Base-by-base conservation (phyloP, 768 basidiomycete species). In the Astraeus odoratus region DNA sequence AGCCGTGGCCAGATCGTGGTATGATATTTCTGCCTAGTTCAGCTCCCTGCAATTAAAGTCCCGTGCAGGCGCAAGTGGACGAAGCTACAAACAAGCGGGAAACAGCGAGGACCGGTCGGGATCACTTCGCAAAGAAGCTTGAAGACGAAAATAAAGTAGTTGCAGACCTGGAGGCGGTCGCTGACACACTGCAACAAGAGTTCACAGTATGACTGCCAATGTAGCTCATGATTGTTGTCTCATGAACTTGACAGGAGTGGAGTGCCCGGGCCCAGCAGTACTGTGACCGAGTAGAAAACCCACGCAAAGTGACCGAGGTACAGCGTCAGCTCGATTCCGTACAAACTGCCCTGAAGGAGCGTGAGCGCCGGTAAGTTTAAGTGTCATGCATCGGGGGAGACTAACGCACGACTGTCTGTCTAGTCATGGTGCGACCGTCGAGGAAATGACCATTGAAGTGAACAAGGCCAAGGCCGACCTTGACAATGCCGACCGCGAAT, bases 351-450 rank as follows among this genome's bases (percentile, higher is more conserved):
- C 59, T 94, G 51, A 70, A 77, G 47, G 78, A 81, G 52, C 76
- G 83, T 22, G 83, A 84, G 60, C 76, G 70, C 54, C 71, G 64
- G 87, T 83, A 50, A 9, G 71, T 57, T 13, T 36, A n/a, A n/a
- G 34, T 30, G 23, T 33, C 18, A 26, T 16, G 25, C 0, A 18
- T 29, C n/a, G 25, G 13, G 35, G 23, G 26, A 15, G 9, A n/a
- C n/a, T 2, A 6, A 20, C 26, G 12, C 51, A 55, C 12, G 50
- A 19, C 38, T 18, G 30, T 48, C 24, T n/a, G 15, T 30, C 8
- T 44, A 89, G 85, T 31, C 80, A 89, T 42, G 89, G 90, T 7
- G 80, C 81, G 1, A 75, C 80, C 2, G 76, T 90, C 5, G 88
- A 89, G 42, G 80, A 90, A 40, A 78, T 95, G 72, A 76, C 81